A percentile compares a stretch with the other conserved stretches of the same genome.
Evolutionary conservation across 148 eudicot species (phyloP).

Genomic region (Amaranthus cruentus): DNA sequence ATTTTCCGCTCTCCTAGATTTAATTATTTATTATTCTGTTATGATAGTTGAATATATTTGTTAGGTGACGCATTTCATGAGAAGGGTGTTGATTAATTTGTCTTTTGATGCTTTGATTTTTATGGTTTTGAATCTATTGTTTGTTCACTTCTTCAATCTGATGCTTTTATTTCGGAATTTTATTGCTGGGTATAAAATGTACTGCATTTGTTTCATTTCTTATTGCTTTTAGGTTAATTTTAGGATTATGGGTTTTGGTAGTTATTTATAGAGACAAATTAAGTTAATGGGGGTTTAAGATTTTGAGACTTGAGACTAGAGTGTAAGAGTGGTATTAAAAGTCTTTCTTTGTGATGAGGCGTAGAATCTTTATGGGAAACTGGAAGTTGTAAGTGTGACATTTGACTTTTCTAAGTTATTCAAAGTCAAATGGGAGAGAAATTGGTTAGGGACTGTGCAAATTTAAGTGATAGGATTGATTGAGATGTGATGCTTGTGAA

Average conservation of each 20-base stretch:
- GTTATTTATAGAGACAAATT: background rate
- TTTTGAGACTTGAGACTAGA: too few relatives aligned
- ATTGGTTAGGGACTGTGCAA: background rate
- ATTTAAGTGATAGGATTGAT: background rate
- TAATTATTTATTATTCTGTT: constrained; percentile 4
- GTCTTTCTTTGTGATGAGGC: background rate
- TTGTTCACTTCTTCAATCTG: background rate
- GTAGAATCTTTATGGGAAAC: background rate
- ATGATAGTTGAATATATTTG: background rate
- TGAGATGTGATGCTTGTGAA: background rate
- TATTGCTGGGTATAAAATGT: background rate
- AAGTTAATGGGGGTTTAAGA: background rate
- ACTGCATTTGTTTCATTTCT: background rate
- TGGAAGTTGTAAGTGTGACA: background rate
- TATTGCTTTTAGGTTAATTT: background rate
- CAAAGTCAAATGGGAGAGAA: background rate
- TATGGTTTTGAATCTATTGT: background rate
- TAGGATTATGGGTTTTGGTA: background rate
- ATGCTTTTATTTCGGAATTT: background rate
- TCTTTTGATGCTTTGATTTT: background rate
- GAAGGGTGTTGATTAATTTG: constrained; percentile 7
- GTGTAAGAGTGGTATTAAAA: background rate
- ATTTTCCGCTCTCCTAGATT: background rate
- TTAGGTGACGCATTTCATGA: constrained; percentile 5
- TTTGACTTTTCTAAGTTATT: background rate